phyloP scores from a whole-genome alignment of 192 early-diverging fungal species.

The Geranomyces michiganensis region DNA sequence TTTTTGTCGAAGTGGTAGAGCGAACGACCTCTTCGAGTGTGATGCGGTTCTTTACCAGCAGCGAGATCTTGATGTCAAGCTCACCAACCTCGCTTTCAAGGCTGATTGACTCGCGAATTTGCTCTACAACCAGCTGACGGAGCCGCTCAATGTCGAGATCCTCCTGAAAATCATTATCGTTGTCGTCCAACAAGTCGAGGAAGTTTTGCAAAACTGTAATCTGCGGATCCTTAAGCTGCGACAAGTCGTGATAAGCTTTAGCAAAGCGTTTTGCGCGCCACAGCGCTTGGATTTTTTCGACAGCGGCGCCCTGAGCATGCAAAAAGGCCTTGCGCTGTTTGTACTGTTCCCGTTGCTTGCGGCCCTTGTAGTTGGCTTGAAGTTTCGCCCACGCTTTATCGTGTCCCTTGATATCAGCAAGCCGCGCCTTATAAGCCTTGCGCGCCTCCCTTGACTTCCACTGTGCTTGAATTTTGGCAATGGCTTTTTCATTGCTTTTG shows the following conservation, averaged over 20 bases:
- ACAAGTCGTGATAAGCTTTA: constrained; percentile 47
- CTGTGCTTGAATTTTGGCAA: constrained; percentile 35
- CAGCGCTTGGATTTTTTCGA: constrained; percentile 77
- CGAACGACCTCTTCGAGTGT: constrained; percentile 91
- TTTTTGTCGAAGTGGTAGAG: constrained; percentile 53
- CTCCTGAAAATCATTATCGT: constrained; percentile 90
- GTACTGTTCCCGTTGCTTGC: constrained; percentile 64
- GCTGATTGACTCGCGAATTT: constrained; percentile 87
- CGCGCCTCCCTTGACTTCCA: constrained; percentile 34
- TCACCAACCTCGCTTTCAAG: constrained; percentile 78
- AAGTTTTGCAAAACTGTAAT: constrained; percentile 83
- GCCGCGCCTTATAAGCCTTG: constrained; percentile 34
- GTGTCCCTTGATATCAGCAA: constrained; percentile 40
- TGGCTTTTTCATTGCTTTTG: constrained; percentile 30
- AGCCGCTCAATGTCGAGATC: constrained; percentile 86
- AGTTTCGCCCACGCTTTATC: constrained; percentile 51
- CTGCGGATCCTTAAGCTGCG: constrained; percentile 54
- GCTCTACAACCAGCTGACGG: constrained; percentile 81
- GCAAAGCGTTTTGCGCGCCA: constrained; percentile 51
- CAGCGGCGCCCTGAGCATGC: constrained; percentile 66
- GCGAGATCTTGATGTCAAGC: constrained; percentile 94
- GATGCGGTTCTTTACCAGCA: constrained; percentile 94
- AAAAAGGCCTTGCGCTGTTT: constrained; percentile 61
- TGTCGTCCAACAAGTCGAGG: constrained; percentile 86
- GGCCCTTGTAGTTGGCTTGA: constrained; percentile 70